Evolutionary conservation across 768 basidiomycete species (phyloP), one percentile per base, ranked within the genome.

Genomic region (Hortiboletus flavorubellus): DNA sequence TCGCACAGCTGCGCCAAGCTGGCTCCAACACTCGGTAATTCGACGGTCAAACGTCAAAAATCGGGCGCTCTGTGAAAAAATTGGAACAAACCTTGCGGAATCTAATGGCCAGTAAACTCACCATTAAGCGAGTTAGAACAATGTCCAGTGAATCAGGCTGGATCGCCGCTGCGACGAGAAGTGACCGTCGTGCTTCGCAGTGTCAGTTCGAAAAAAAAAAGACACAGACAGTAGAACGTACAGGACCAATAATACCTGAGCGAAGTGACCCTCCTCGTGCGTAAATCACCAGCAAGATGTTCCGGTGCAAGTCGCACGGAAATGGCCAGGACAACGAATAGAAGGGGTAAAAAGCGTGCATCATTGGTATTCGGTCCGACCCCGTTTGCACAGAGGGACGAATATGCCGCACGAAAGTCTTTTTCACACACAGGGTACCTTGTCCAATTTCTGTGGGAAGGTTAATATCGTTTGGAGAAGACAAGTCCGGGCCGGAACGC

Each of bases 21-120:
- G 93, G 68, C 91, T 93, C 93, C 94, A 98, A 64, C 93, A 94
- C 73, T 97, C 94, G 8, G 93, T 94, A 55, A 96, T 89, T 45
- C 90, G 84, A 46, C 89, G 83, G 66, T 92, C 89, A 64, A 91
- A 82, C 5, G 81, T 77, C 46, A 84, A 67, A 62, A 83, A 81
- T 59, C 90, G 76, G 51, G 93, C 91, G 48, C 82, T 84, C 84
- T 86, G 61, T 18, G n/a, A 51, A 54, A 29, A 58, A 58, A 48
- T 68, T 48, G 56, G 58, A 53, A 55, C 26, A 31, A 49, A 40
- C 21, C 21, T 39, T 31, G 33, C 18, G 26, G 40, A 33, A 42
- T 7, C 7, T 41, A 51, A 40, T 7, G 34, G 14, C 26, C 15
- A 35, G 43, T 23, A 37, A 50, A 55, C 76, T 59, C 46, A 84